These are phyloP conservation scores for Vinca major DNA, from an alignment of 305 asterid species.

Conservation along the genomic window DNA sequence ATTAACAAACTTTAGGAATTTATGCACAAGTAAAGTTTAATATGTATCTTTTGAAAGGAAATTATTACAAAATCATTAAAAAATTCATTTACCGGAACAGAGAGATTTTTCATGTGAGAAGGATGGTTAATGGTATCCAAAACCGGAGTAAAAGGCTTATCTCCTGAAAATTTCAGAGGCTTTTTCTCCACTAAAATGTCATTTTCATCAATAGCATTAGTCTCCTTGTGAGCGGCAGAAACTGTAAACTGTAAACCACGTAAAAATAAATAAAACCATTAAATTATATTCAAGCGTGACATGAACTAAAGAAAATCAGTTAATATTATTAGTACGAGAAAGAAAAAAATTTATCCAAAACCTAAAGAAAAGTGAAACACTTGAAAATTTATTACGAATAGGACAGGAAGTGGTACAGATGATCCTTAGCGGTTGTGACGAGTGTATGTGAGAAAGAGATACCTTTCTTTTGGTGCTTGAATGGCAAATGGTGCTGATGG, in stretches of 20 bases:
- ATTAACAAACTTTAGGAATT: too few relatives aligned
- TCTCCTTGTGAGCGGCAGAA: conserved; percentile 19
- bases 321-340: too few relatives aligned
- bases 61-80: not conserved
- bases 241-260: conserved; percentile 13
- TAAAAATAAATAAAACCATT: not conserved
- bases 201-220: conserved; percentile 7
- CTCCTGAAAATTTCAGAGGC: conserved; percentile 28
- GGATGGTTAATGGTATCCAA: conserved; percentile 60
- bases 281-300: too few relatives aligned
- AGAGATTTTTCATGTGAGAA: conserved; percentile 58
- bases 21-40: too few relatives aligned
- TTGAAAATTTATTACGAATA: too few relatives aligned
- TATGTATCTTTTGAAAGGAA: too few relatives aligned
- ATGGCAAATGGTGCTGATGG: not conserved
- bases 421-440: too few relatives aligned
- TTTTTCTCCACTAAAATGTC: conserved; percentile 8
- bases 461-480: conserved; percentile 9
- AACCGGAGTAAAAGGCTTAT: conserved; percentile 46
- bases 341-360: not conserved
- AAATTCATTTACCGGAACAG: conserved; percentile 28
- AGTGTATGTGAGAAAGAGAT: too few relatives aligned
- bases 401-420: too few relatives aligned
- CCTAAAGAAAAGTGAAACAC: too few relatives aligned
- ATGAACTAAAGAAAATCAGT: too few relatives aligned